phyloP scores from a whole-genome alignment of 495 filamentous ascomycete species.

The Trichoderma asperelloides region DNA sequence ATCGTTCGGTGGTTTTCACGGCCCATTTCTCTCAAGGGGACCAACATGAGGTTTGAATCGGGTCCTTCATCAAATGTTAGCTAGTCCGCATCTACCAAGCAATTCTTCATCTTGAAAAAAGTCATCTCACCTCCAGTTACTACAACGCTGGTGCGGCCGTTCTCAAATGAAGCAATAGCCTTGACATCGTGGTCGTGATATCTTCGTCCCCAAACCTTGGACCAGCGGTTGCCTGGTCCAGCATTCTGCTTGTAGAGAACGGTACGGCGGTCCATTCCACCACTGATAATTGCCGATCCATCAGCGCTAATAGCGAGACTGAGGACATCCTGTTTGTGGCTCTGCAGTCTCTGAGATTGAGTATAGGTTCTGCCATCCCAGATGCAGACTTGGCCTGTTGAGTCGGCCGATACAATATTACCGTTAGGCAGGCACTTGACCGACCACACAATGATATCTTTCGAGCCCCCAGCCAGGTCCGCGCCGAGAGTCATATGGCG shows the following conservation, averaged over 20 bases:
- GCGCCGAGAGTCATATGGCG: slow-evolving; percentile 78
- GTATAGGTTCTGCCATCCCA: slow-evolving; percentile 91
- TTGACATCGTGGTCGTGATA: slow-evolving; percentile 93
- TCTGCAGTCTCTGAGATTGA: slow-evolving; percentile 71
- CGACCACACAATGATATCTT: slow-evolving; percentile 85
- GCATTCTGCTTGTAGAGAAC: slow-evolving; percentile 63
- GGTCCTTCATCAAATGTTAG: slow-evolving; percentile 19
- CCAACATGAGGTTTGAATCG: slow-evolving; percentile 71
- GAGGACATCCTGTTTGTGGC: slow-evolving; percentile 83
- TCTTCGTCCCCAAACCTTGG: slow-evolving; percentile 68
- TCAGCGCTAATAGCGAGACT: slow-evolving; percentile 71
- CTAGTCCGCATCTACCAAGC: background rate
- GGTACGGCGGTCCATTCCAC: slow-evolving; percentile 83
- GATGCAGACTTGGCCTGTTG: slow-evolving; percentile 82
- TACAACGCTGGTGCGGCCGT: slow-evolving; percentile 69
- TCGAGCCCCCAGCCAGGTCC: slow-evolving; percentile 63
- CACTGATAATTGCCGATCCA: slow-evolving; percentile 78
- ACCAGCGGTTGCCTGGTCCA: slow-evolving; percentile 60
- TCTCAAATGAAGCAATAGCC: slow-evolving; percentile 84
- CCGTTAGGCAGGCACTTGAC: slow-evolving; percentile 79
- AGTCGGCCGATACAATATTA: slow-evolving; percentile 89
- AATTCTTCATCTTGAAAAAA: background rate
- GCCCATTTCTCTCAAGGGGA: slow-evolving; percentile 71
- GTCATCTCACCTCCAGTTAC: slow-evolving; percentile 81
- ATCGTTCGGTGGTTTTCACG: slow-evolving; percentile 73